These are phyloP conservation scores for Hippophae tibetana DNA, from an alignment of 306 rosid species.

Conservation along the genomic window DNA sequence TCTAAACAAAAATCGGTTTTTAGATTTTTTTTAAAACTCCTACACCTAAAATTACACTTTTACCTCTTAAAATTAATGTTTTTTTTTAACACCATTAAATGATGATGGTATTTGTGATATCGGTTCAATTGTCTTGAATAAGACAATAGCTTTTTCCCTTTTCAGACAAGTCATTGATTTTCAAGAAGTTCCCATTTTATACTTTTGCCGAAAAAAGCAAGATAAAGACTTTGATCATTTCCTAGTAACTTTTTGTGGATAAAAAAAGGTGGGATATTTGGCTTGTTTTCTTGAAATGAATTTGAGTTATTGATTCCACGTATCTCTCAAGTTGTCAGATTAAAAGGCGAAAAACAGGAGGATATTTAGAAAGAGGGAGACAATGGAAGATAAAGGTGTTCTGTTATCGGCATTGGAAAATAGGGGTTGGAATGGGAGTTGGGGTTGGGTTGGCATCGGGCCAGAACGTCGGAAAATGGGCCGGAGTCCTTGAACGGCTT, in stretches of 20 bases:
- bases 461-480: conserved; percentile 45
- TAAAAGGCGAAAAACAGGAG: background rate
- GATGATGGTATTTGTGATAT: too few species aligned
- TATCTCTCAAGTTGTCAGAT: too few species aligned
- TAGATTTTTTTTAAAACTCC: too few species aligned
- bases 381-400: conserved; percentile 64
- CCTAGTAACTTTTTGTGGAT: background rate
- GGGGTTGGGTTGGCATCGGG: conserved; percentile 82
- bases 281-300: background rate
- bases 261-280: background rate
- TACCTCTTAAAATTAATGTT: too few species aligned
- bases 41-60: too few species aligned
- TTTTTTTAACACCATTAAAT: too few species aligned
- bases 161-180: background rate
- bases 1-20: too few species aligned
- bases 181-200: background rate
- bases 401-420: conserved; percentile 69
- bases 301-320: background rate
- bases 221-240: background rate
- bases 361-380: background rate
- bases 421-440: conserved; percentile 85
- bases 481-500: conserved; percentile 23
- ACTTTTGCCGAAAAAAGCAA: background rate
- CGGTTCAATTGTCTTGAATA: background rate
- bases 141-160: too few species aligned